A percentile compares a stretch with the other conserved stretches of the same genome.
These are phyloP conservation scores for Aureobasidium leucospermi DNA, from an alignment of 2,329 filamentous ascomycete genomes.

Conservation along the genomic window DNA sequence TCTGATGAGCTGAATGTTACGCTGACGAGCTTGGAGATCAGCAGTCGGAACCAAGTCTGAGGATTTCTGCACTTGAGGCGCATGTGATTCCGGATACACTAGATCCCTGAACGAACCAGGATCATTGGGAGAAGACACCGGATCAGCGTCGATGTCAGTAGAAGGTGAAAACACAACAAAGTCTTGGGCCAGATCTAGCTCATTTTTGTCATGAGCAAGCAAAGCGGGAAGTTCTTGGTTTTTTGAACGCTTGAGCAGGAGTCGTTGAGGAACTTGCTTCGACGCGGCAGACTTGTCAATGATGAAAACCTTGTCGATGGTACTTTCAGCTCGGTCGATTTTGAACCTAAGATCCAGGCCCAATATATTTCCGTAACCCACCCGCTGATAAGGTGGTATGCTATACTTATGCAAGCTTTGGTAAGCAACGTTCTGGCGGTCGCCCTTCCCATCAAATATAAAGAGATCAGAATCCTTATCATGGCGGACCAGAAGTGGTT, in stretches of 20 bases:
- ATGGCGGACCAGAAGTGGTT: neutral
- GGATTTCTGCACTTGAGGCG: neutral
- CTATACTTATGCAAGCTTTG: constrained; percentile 65
- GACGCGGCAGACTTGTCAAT: neutral
- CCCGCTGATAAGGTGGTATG: constrained; percentile 63
- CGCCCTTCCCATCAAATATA: constrained; percentile 66
- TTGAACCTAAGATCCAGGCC: constrained; percentile 54
- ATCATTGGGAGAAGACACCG: neutral
- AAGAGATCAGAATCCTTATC: constrained; percentile 37
- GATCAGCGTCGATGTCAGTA: constrained; percentile 2
- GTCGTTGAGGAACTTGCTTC: constrained; percentile 26
- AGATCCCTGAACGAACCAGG: neutral
- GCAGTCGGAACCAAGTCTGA: neutral
- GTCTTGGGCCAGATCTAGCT: constrained; percentile 1
- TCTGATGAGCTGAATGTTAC: constrained; percentile 55
- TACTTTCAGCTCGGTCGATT: constrained; percentile 59
- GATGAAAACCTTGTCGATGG: constrained; percentile 35
- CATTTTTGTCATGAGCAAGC: neutral
- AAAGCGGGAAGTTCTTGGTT: constrained; percentile 36
- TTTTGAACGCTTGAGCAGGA: constrained; percentile 35
- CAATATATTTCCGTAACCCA: constrained; percentile 62
- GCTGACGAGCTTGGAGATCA: constrained; percentile 36
- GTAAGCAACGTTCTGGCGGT: constrained; percentile 67
- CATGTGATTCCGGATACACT: neutral
- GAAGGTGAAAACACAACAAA: neutral